Base-by-base conservation (phyloP, 129 eudicot species). In the Lactuca sativa region DNA sequence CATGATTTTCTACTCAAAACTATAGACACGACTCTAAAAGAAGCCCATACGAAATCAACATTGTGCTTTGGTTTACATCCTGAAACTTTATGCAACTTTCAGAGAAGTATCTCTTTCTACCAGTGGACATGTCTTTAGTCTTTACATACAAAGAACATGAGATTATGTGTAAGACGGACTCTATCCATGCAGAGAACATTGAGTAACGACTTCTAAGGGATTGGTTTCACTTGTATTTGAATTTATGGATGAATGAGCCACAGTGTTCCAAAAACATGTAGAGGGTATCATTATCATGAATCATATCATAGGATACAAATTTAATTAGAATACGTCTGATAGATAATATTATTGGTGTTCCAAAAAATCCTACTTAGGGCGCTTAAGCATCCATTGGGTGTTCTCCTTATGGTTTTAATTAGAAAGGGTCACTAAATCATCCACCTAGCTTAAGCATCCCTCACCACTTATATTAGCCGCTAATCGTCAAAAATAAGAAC, bases 381-480 rank as follows among this genome's bases (percentile, higher is more conserved):
- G 8, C 40, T 21, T 64, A 6, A 7, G 40, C 21, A 30, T 21
- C 34, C 6, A n/a, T 7, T 40, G 33, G 30, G 15, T 18, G 34
- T 56, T 58, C 6, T 40, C 21, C 59, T 17, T 57, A n/a, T 9
- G 18, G 5, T 33, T 69, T 13, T 18, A 51, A 44, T 15, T 32
- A 21, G 40, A 3, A 60, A 41, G 60, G 43, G 49, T 31, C 15
- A 33, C 63, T 21, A 38, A 36, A 62, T 72, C 16, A 4, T 14
- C 43, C 66, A 17, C 58, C 40, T 55, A 70, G 59, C 66, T 70
- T 13, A 41, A 66, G 41, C 41, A 49, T 66, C 54, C 21, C 70
- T 43, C 30, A n/a, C 13, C 43, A 40, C 66, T 43, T 25, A 70
- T 25, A 8, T 43, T 43, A 40, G 32, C 21, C 31, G 21, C 66